Evolutionary conservation across 495 filamentous ascomycete species (phyloP), one percentile per base, ranked within the genome.

Genomic region (Recurvomyces mirabilis): DNA sequence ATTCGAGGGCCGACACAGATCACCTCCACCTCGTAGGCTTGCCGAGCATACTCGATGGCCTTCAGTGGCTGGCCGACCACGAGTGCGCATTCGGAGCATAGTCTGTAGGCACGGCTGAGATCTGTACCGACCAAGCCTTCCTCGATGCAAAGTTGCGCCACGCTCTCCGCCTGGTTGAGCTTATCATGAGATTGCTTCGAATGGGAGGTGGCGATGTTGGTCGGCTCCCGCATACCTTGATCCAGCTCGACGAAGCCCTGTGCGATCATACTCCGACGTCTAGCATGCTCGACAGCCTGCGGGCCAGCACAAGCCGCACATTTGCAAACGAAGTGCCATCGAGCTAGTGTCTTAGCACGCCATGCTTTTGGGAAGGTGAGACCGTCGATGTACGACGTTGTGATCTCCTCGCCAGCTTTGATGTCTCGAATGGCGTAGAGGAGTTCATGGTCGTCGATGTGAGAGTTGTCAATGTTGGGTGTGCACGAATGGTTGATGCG

Each of bases 401-500:
- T 48, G 34, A 63, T 46, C 41, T 64, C 57, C 14, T 60, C 60
- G 5, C 57, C 59, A 4, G 25, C 42, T 20, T 42, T 6, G 42
- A 64, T 53, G 28, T 61, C 56, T 5, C 24, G 30, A 10, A 54
- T 51, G 9, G 54, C 48, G 33, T 60, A 47, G 5, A 64, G 41
- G 10, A 51, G 58, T 18, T 55, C 44, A 38, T 1, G 15, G 10
- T 29, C 42, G 20, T 57, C 37, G 18, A 21, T 63, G 59, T 58
- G 62, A 4, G 47, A 19, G 31, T 59, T 56, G 24, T 22, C 39
- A n/a, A 54, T 55, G 45, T 62, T 64, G 4, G 60, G 50, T 20
- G 50, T 53, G 49, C 60, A 64, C 24, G 49, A 52, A 40, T 64
- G 60, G 35, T 64, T 64, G 51, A 58, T 41, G 30, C 59, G 54